Evolutionary conservation across 1,139 yeast genomes (phyloP).

Genomic region (Debaryomyces sp.): DNA sequence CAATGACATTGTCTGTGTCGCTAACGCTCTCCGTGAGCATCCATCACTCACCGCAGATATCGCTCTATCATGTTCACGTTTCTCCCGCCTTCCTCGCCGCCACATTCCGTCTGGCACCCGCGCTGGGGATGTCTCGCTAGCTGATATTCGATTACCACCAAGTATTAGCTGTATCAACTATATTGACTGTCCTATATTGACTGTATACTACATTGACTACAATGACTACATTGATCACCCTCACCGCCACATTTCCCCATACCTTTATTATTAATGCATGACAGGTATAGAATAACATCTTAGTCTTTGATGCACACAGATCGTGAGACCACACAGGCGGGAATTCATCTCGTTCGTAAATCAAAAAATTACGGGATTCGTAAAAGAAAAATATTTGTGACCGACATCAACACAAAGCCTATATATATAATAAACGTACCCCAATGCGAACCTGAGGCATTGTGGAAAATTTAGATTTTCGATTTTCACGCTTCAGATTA

Average conservation of each 20-base stretch:
- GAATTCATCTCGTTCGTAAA: background rate
- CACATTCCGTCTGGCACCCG: background rate
- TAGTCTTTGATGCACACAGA: background rate
- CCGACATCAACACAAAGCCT: background rate
- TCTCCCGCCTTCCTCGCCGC: background rate
- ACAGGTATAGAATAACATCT: background rate
- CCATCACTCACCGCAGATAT: background rate
- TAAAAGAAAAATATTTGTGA: conserved; percentile 4
- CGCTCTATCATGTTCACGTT: background rate
- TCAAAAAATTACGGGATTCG: conserved; percentile 6
- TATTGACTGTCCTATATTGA: background rate
- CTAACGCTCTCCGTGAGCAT: background rate
- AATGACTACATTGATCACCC: too few relatives aligned
- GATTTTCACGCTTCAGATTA: background rate
- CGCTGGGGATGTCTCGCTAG: too few relatives aligned
- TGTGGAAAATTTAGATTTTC: background rate
- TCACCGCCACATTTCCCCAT: background rate
- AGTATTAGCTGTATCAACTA: too few relatives aligned
- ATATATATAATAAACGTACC: conserved; percentile 1
- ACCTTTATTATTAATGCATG: background rate
- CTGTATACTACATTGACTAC: background rate
- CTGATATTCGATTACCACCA: too few relatives aligned
- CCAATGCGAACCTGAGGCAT: background rate
- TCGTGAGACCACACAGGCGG: background rate
- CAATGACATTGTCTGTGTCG: background rate